Percentiles rank a stretch among this genome's conserved stretches.
phyloP scores from a whole-genome alignment of 805 yeast species.

The Saccharomycopsis amapae region DNA sequence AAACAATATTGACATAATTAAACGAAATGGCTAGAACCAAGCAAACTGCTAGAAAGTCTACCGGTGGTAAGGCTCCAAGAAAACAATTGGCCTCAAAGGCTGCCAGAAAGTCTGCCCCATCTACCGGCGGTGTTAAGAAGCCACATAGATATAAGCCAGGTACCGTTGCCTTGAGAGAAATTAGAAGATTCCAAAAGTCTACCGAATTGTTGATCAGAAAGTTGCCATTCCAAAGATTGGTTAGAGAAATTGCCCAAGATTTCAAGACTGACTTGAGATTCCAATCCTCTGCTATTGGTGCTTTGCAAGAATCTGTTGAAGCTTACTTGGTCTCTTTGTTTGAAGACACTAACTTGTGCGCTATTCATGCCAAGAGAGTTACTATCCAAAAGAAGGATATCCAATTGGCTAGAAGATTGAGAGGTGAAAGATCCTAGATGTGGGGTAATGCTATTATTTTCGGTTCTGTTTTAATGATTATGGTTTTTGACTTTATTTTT shows the following conservation, averaged over 20 bases:
- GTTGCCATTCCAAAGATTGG: conserved; percentile 95
- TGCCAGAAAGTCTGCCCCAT: conserved; percentile 90
- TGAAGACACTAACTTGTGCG: conserved; percentile 98
- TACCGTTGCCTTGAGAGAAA: conserved; percentile 93
- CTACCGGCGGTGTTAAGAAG: conserved; percentile 88
- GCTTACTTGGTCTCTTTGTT: conserved; percentile 94
- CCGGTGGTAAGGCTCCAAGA: conserved; percentile 97
- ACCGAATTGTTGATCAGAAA: conserved; percentile 93
- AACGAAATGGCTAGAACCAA: conserved; percentile 79
- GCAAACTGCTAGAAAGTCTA: conserved; percentile 91
- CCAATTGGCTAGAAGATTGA: conserved; percentile 94
- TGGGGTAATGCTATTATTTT: neutral
- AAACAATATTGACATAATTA: neutral
- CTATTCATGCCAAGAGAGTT: conserved; percentile 98
- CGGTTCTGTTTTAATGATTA: neutral
- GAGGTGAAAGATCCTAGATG: conserved; percentile 85
- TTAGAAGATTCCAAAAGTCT: conserved; percentile 94
- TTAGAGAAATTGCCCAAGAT: conserved; percentile 92
- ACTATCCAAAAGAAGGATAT: conserved; percentile 98
- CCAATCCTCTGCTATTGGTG: conserved; percentile 96
- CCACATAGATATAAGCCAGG: conserved; percentile 98
- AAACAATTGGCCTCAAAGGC: conserved; percentile 88
- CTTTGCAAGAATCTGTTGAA: conserved; percentile 97
- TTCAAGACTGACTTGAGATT: conserved; percentile 90
- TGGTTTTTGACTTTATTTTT: neutral